Percentiles rank a stretch among this genome's conserved stretches.
phyloP scores from a whole-genome alignment of 2,329 filamentous ascomycete genomes.

The Clonostachys solani region DNA sequence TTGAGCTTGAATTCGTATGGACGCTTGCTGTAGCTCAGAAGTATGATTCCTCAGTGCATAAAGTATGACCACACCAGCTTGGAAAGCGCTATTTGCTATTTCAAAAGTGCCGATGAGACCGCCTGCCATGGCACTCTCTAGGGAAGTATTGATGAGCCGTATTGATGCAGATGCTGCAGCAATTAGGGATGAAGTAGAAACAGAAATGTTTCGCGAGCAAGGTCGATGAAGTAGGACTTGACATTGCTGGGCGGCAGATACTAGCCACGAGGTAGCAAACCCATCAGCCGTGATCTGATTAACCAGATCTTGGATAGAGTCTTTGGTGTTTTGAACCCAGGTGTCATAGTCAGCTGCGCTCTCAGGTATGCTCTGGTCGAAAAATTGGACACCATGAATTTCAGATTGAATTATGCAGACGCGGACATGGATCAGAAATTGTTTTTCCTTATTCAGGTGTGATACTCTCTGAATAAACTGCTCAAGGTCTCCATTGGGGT shows the following conservation, averaged over 20 bases:
- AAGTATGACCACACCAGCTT: slow-evolving; percentile 1
- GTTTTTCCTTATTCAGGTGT: neutral
- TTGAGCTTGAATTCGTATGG: neutral
- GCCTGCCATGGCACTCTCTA: neutral
- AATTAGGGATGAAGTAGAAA: slow-evolving; percentile 3
- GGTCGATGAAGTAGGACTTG: slow-evolving; percentile 7
- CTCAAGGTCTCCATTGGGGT: neutral
- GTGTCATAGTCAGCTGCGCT: neutral
- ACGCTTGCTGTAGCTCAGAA: neutral
- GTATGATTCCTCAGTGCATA: neutral
- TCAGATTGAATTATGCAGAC: slow-evolving; percentile 4
- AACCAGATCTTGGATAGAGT: neutral
- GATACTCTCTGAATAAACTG: neutral
- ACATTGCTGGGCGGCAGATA: slow-evolving; percentile 4
- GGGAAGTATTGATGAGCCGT: slow-evolving; percentile 12
- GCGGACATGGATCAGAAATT: slow-evolving; percentile 3
- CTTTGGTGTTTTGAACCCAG: slow-evolving; percentile 3
- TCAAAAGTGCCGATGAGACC: neutral
- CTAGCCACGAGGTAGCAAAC: neutral
- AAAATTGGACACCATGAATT: slow-evolving; percentile 4
- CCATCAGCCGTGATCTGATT: neutral
- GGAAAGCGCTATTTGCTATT: neutral
- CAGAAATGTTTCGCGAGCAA: slow-evolving; percentile 7
- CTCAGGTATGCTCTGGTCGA: slow-evolving; percentile 3
- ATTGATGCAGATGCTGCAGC: slow-evolving; percentile 2